These are phyloP conservation scores for Boletus bicolor DNA, from an alignment of 768 basidiomycete genomes.

Conservation along the genomic window DNA sequence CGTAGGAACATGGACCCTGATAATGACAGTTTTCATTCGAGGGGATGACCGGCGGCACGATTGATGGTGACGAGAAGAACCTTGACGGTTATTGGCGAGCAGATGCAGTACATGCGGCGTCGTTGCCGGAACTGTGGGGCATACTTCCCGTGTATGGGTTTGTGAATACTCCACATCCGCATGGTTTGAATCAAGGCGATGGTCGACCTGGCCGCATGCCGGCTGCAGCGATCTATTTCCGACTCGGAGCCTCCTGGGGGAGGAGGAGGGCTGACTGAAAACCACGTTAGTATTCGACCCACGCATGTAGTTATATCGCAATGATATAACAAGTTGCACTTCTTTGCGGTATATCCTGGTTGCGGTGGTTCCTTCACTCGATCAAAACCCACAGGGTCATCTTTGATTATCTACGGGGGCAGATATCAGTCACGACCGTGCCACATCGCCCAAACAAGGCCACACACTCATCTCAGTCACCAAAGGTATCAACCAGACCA, in stretches of 20 bases:
- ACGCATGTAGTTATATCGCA: neutral
- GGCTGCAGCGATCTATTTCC: neutral
- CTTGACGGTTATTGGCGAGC: neutral
- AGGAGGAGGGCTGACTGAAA: neutral
- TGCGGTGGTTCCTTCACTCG: neutral
- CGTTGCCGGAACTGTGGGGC: neutral
- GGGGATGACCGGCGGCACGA: neutral
- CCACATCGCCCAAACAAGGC: constrained; percentile 31
- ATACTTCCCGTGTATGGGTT: neutral
- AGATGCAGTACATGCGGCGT: neutral
- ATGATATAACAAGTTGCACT: neutral
- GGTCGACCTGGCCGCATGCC: neutral
- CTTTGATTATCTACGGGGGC: neutral
- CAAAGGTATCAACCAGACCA: constrained; percentile 28
- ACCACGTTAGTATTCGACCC: neutral
- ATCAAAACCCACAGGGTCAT: constrained; percentile 5
- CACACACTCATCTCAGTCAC: constrained; percentile 33
- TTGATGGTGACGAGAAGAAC: neutral
- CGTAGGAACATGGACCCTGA: neutral
- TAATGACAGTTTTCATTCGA: neutral
- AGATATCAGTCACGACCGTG: constrained; percentile 3
- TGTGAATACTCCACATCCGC: neutral
- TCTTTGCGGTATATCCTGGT: neutral
- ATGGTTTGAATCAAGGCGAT: neutral
- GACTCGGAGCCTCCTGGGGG: neutral